Conservation (phyloP, 352 stramenopile genomes). For the Globisporangium irregulare region DNA sequence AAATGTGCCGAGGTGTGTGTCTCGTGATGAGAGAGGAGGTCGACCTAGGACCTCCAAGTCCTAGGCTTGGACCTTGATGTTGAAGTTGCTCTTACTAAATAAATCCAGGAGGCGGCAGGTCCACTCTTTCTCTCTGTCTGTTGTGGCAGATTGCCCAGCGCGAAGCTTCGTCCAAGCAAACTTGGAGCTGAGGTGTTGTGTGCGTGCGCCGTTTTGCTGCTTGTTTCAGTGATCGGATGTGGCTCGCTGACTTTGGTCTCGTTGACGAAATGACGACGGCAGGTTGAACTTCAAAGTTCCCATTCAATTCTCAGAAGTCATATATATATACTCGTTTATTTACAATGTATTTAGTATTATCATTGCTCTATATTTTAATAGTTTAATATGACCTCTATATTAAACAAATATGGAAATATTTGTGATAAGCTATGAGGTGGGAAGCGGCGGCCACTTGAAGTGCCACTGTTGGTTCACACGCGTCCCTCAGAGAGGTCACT, state of each 20-base stretch:
- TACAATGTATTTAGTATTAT: background rate
- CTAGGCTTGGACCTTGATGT: background rate
- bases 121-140: background rate
- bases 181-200: too few species aligned
- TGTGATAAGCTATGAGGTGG: background rate
- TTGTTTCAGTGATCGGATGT: conserved; percentile 6
- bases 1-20: background rate
- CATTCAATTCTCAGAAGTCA: background rate
- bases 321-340: background rate
- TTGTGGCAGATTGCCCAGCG: background rate
- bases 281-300: conserved; percentile 13
- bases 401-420: too few species aligned
- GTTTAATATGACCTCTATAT: too few species aligned
- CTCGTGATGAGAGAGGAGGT: background rate
- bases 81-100: conserved; percentile 1
- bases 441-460: background rate
- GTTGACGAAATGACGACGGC: background rate
- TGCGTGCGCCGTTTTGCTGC: too few species aligned
- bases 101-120: conserved; percentile 2
- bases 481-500: too few species aligned
- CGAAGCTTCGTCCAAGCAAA: background rate
- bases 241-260: background rate
- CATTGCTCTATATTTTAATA: background rate
- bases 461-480: background rate
- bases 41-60: background rate